Evolutionary conservation across 371 early-diverging fungal species (phyloP).

Genomic region (Blakeslea trispora): DNA sequence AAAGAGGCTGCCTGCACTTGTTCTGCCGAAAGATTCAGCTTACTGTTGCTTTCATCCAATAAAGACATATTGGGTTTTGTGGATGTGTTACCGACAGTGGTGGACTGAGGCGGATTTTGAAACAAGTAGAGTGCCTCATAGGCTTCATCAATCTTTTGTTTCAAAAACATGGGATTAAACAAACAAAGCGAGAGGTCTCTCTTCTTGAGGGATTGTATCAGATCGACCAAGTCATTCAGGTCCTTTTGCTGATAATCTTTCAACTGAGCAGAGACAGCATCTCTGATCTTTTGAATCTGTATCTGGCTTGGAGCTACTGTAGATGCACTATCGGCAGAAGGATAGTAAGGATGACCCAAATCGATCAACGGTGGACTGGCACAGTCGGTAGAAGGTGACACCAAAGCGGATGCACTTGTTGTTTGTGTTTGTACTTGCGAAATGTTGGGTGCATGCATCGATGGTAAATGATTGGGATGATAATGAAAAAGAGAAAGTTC

Average conservation of each 20-base stretch:
- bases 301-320: slow-evolving; percentile 11
- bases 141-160: slow-evolving; percentile 41
- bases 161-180: slow-evolving; percentile 44
- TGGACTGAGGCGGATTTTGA: slow-evolving; percentile 4
- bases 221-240: slow-evolving; percentile 39
- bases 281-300: slow-evolving; percentile 35
- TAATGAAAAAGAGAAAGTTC: slow-evolving; percentile 7
- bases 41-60: slow-evolving; percentile 1
- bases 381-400: slow-evolving; percentile 13
- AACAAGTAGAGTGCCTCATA: slow-evolving; percentile 33
- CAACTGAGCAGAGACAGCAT: slow-evolving; percentile 27
- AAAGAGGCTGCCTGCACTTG: slow-evolving; percentile 2
- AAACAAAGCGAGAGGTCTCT: slow-evolving; percentile 47
- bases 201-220: slow-evolving; percentile 41
- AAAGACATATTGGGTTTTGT: too few species aligned
- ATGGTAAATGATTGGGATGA: slow-evolving; percentile 10
- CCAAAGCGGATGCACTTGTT: slow-evolving; percentile 13
- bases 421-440: slow-evolving; percentile 9
- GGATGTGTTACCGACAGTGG: too few species aligned
- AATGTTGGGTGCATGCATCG: slow-evolving; percentile 13
- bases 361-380: slow-evolving; percentile 8
- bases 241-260: slow-evolving; percentile 22
- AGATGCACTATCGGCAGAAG: neutral
- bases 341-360: neutral
- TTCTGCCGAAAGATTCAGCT: neutral